These are phyloP conservation scores for Hyphodiscus hymeniophilus DNA, from an alignment of 495 filamentous ascomycete species.

Conservation along the genomic window DNA sequence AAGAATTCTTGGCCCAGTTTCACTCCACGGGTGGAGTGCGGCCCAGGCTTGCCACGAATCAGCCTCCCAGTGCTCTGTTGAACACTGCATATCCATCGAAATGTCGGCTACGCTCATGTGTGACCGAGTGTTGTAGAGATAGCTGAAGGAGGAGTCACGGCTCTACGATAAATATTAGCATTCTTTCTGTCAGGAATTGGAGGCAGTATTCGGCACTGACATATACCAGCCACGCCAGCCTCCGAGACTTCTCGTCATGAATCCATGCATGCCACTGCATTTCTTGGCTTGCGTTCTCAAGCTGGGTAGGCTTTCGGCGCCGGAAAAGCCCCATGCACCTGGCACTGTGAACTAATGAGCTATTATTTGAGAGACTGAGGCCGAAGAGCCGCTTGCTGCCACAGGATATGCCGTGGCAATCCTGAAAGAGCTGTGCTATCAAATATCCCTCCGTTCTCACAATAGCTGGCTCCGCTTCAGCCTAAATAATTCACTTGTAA, in stretches of 20 bases:
- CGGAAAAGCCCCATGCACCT: slow-evolving; percentile 2
- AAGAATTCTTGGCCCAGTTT: no score
- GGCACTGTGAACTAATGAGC: background rate
- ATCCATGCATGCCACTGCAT: slow-evolving; percentile 1
- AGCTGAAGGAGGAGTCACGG: no score
- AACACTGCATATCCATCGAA: no score
- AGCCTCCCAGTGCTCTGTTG: no score
- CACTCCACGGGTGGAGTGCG: no score
- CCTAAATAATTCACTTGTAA: background rate
- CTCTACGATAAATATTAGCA: no score
- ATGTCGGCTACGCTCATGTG: no score
- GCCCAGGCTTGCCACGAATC: no score
- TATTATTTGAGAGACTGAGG: background rate
- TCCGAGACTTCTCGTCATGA: background rate
- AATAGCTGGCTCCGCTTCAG: background rate
- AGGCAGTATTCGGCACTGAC: no score
- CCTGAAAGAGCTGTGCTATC: background rate
- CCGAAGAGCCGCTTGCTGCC: slow-evolving; percentile 1
- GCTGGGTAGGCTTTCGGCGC: background rate
- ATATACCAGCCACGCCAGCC: slow-evolving; percentile 1
- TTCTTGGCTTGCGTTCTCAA: background rate
- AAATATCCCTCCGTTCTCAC: background rate
- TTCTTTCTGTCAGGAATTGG: no score
- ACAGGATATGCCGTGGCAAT: background rate
- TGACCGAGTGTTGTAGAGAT: no score